Base-by-base conservation (phyloP, 2,329 filamentous ascomycete genomes). In the Trichophyton schoenleinii region DNA sequence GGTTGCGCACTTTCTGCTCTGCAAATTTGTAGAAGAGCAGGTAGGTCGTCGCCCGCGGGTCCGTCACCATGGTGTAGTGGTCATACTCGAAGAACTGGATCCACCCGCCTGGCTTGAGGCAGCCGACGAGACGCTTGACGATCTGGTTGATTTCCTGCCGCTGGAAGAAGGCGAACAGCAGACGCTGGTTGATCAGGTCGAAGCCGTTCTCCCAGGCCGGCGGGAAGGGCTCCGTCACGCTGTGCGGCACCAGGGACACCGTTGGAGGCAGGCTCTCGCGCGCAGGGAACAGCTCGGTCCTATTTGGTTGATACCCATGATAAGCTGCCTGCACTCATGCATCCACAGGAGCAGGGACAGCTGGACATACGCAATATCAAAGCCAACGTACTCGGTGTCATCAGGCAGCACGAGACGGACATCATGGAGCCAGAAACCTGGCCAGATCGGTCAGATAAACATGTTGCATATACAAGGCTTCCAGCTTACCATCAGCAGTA, bases 141-240 rank as follows among this genome's bases (percentile, higher is more conserved):
- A 58, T 44, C 38, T 44, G 34, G 20, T 41, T 58, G 55, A 58
- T 58, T 25, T 58, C 55, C 55, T 58, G 34, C n/a, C 55, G 55
- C 59, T 57, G 48, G 31, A 60, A 41, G 31, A 41, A 41, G 31
- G 36, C 41, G 18, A 60, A 41, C 9, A 60, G 46, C 13, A 60
- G 38, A 42, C 48, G 59, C 34, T 60, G 59, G 38, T 60, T 52
- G 34, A 60, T 25, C 4, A 60, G 48, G n/a, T 60, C 59, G 38
- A 60, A 60, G 11, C 22, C n/a, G n/a, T 31, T 31, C 25, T 60
- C 52, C 59, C 59, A 60, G 20, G 48, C 59, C n/a, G 36, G 20
- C 3, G 59, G 59, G 13, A 60, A n/a, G 15, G 59, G 31, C 48
- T 57, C 36, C 2, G 28, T 52, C 31, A 60, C 31, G 46, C 52